Evolutionary conservation across 257 asterid species (phyloP).

Genomic region (Nicotiana paniculata): DNA sequence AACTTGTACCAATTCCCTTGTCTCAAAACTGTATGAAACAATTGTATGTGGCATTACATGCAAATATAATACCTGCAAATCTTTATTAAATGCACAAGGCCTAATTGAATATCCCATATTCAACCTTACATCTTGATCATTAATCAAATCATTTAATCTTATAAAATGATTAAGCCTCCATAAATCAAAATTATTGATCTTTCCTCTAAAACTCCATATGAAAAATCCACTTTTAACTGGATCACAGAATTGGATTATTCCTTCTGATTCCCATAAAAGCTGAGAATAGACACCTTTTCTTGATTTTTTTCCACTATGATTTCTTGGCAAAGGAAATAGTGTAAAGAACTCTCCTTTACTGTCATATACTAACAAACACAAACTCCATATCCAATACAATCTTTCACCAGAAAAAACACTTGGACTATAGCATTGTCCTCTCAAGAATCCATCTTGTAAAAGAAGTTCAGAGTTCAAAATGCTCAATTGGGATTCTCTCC

Average conservation of each 20-base stretch:
- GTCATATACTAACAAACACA: conserved; percentile 14
- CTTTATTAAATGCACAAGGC: conserved; percentile 23
- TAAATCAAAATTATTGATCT: neutral
- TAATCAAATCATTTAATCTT: neutral
- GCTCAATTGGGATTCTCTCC: conserved; percentile 5
- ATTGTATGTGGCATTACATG: conserved; percentile 11
- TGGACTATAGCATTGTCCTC: neutral
- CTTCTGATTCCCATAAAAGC: conserved; percentile 22
- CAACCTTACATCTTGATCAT: neutral
- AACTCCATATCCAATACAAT: conserved; percentile 19
- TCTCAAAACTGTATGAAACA: conserved; percentile 20
- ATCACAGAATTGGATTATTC: conserved; percentile 4
- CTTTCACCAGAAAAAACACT: conserved; percentile 6
- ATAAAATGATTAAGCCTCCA: conserved; percentile 12
- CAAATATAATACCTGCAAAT: conserved; percentile 17
- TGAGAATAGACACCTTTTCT: neutral
- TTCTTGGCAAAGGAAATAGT: conserved; percentile 8
- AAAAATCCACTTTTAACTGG: neutral
- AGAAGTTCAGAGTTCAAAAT: conserved; percentile 5
- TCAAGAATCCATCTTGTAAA: neutral
- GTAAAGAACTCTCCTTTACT: neutral
- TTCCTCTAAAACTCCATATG: conserved; percentile 4
- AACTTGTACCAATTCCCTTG: conserved; percentile 1
- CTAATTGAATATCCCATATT: neutral
- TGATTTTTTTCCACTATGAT: neutral